Conservation (phyloP, 176 grass and related monocot species). For the Ananas comosus region DNA sequence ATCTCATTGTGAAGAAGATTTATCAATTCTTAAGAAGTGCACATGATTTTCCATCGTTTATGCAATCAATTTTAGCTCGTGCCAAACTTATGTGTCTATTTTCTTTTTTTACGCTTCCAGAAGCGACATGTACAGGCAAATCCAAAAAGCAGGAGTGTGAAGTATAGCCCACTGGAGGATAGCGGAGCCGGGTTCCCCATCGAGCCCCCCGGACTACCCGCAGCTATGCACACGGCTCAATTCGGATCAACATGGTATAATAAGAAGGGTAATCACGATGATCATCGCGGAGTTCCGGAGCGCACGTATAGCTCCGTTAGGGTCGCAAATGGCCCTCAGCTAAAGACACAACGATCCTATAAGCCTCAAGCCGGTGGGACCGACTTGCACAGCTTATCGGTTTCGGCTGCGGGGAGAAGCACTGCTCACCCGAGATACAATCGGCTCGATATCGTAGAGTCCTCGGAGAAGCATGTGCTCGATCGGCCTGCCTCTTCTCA, state of each 20-base stretch:
- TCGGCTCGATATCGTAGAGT: constrained; percentile 8
- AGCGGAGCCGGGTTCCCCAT: constrained; percentile 37
- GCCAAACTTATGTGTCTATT: neutral
- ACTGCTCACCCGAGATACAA: constrained; percentile 23
- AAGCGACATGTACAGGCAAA: constrained; percentile 41
- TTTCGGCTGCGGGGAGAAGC: constrained; percentile 8
- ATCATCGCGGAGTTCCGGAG: constrained; percentile 16
- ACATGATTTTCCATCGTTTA: too few species aligned
- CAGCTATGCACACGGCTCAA: constrained; percentile 21
- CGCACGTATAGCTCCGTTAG: constrained; percentile 42
- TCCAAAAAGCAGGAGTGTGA: constrained; percentile 47
- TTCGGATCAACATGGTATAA: constrained; percentile 17
- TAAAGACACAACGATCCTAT: constrained; percentile 41
- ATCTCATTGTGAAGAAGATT: neutral
- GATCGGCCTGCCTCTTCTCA: constrained; percentile 13
- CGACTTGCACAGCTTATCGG: constrained; percentile 2
- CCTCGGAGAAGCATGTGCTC: constrained; percentile 27
- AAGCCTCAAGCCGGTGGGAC: constrained; percentile 17
- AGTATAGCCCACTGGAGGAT: constrained; percentile 33
- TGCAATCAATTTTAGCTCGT: too few species aligned
- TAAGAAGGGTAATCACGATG: constrained; percentile 16
- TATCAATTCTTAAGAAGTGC: too few species aligned
- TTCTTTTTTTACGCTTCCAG: constrained; percentile 12
- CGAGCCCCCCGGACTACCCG: constrained; percentile 18
- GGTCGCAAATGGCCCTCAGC: constrained; percentile 27